phyloP scores from a whole-genome alignment of 108 stramenopile species.

The Skeletonema costatum region DNA sequence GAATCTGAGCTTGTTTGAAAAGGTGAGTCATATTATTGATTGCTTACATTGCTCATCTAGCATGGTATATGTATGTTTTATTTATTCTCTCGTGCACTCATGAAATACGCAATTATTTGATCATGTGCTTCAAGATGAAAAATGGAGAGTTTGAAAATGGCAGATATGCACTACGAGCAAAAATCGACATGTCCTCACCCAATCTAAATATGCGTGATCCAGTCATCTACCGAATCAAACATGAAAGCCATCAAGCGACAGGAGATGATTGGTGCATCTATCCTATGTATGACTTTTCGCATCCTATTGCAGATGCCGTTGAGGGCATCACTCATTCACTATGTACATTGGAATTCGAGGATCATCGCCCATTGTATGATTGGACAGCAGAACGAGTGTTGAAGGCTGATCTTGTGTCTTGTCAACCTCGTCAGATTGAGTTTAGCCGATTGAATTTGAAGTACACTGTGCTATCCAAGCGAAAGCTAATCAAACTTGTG shows the following conservation, averaged over 20 bases:
- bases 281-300: conserved; percentile 95
- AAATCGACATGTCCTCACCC: conserved; percentile 92
- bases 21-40: conserved; percentile 41
- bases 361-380: conserved; percentile 93
- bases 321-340: conserved; percentile 91
- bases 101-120: not conserved
- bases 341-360: conserved; percentile 94
- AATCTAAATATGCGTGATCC: conserved; percentile 95
- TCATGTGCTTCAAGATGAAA: conserved; percentile 57
- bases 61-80: not conserved
- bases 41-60: not conserved
- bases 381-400: conserved; percentile 86
- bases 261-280: conserved; percentile 92
- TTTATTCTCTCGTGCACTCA: not conserved
- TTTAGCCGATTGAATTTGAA: conserved; percentile 92
- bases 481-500: conserved; percentile 88
- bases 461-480: conserved; percentile 88
- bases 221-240: conserved; percentile 90
- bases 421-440: conserved; percentile 87
- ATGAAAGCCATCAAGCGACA: conserved; percentile 87
- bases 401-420: conserved; percentile 60
- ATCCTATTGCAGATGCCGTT: conserved; percentile 90
- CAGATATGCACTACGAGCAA: conserved; percentile 81
- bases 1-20: conserved; percentile 76
- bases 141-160: conserved; percentile 72